Percentiles rank a stretch among this genome's conserved stretches.
These are phyloP conservation scores for Salicornia ramosissima DNA, from an alignment of 148 eudicot genomes.

Conservation along the genomic window DNA sequence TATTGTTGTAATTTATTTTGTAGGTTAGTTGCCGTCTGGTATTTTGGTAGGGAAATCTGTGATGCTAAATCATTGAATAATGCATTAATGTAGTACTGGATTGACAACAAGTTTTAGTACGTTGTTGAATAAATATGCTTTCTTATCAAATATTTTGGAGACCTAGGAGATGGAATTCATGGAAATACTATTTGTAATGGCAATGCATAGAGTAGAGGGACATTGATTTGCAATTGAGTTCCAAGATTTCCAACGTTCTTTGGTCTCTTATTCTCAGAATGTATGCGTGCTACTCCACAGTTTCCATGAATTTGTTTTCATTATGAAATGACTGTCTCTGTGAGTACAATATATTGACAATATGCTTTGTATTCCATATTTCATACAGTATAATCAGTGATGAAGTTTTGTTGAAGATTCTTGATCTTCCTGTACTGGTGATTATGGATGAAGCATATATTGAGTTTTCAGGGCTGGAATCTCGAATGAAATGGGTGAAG, in stretches of 20 bases:
- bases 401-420: conserved; percentile 69
- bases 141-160: neutral
- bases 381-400: conserved; percentile 68
- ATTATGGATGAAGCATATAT: conserved; percentile 94
- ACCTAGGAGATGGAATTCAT: neutral
- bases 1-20: neutral
- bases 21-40: neutral
- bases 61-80: neutral
- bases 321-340: neutral
- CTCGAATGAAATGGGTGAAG: conserved; percentile 96
- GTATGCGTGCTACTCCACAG: neutral
- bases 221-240: neutral
- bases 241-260: neutral
- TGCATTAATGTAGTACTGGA: neutral
- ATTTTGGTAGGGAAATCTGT: neutral
- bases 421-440: conserved; percentile 71
- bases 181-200: neutral
- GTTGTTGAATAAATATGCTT: neutral
- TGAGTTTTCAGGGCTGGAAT: conserved; percentile 79
- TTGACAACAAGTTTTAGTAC: neutral
- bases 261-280: neutral
- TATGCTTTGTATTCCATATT: neutral
- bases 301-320: too few relatives aligned
- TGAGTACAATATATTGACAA: conserved; percentile 11
- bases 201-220: neutral